Evolutionary conservation across 139 green algal species (phyloP), one percentile per base, ranked within the genome.

Genomic region (Closterium sp.): DNA sequence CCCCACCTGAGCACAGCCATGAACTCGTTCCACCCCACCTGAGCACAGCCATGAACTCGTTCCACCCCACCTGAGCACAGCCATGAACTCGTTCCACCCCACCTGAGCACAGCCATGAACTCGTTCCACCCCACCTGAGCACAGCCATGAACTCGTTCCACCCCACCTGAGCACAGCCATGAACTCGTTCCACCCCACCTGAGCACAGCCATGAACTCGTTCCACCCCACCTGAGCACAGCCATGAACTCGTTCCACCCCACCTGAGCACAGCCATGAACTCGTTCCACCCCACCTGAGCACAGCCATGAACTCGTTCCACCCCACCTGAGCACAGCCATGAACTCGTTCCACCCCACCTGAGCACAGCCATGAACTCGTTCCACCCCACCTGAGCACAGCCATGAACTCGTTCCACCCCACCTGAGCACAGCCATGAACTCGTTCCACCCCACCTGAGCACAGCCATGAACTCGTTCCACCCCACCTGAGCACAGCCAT

Each of bases 1-100:
- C 45, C 98, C 98, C 93, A 99, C 91, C 91, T 94, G 73, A 91
- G 30, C 29, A 94, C 9, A 31, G 91, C 91, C 73, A 94, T 91
- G 85, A 97, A 94, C 94, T 99, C 98, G 94, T 99, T 98, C 93
- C 97, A 98, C 45, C 98, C 98, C 93, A 99, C 91, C 91, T 94
- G 73, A 91, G 30, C 29, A 94, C 9, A 31, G 91, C 91, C 73
- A 94, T 91, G 85, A 97, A 94, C 94, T 99, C 98, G 94, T 99
- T 98, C 93, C 97, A 98, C 45, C 98, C 98, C 93, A 99, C 91
- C 91, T 94, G 73, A 91, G 30, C 29, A 94, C 9, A 31, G 91
- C 91, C 73, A 94, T 91, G 85, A 97, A 94, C 94, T 99, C 98
- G 94, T 99, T 98, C 93, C 97, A 98, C 45, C 98, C 98, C 93